Percentiles rank a stretch among this genome's conserved stretches.
phyloP scores from a whole-genome alignment of 2,329 filamentous ascomycete genomes.

The Aspergillus hortae region DNA sequence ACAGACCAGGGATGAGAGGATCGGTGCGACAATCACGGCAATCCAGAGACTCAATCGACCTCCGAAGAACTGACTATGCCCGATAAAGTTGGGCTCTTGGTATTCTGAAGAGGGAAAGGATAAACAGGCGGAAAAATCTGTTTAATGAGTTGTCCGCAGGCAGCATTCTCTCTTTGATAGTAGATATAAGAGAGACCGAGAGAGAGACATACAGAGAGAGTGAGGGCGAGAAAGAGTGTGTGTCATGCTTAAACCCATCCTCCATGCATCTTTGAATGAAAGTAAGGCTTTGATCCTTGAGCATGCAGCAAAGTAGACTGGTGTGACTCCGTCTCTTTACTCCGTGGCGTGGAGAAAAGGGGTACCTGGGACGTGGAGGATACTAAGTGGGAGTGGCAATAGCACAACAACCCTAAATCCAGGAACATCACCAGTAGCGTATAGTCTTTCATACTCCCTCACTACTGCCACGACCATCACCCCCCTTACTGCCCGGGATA shows the following conservation, averaged over 20 bases:
- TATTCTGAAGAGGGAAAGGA: neutral
- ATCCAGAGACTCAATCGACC: neutral
- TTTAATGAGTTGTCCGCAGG: neutral
- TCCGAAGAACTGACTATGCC: neutral
- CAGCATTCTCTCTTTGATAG: neutral
- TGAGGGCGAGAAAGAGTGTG: neutral
- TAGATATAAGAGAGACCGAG: no score
- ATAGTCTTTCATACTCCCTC: no score
- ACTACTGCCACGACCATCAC: no score
- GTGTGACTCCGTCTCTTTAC: neutral
- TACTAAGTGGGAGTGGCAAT: neutral
- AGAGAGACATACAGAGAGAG: no score
- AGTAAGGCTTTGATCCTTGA: neutral
- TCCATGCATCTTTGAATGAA: slow-evolving; percentile 3
- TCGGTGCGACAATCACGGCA: no score
- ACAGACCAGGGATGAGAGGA: no score
- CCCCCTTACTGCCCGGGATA: no score
- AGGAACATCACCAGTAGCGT: neutral
- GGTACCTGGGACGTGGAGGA: neutral
- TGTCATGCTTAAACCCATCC: neutral
- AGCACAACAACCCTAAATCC: neutral
- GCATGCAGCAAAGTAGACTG: no score
- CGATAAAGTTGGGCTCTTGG: neutral
- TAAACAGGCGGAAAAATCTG: neutral
- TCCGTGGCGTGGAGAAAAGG: neutral